These are phyloP conservation scores for Bathelium albidoporum DNA, from an alignment of 495 filamentous ascomycete genomes.

Conservation along the genomic window DNA sequence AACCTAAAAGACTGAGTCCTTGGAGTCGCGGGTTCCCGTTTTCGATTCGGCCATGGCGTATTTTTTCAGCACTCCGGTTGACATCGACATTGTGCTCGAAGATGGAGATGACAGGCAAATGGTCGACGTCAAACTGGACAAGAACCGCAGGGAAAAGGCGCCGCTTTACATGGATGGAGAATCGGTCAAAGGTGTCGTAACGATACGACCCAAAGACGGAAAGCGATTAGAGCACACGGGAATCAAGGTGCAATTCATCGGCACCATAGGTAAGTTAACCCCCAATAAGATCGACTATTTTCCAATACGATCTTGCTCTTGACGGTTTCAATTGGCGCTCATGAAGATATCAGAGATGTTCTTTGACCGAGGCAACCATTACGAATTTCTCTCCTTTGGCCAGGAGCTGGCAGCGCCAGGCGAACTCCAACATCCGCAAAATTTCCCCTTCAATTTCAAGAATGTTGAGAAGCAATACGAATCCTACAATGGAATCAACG, in stretches of 20 bases:
- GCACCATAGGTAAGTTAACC: conserved; percentile 90
- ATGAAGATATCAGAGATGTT: conserved; percentile 4
- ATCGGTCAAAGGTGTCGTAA: conserved; percentile 91
- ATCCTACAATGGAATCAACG: conserved; percentile 99
- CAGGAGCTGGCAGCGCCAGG: conserved; percentile 94
- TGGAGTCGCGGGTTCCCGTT: background rate
- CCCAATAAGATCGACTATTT: no score
- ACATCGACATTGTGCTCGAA: conserved; percentile 97
- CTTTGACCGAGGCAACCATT: conserved; percentile 54
- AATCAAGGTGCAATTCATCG: conserved; percentile 99
- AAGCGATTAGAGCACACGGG: conserved; percentile 96
- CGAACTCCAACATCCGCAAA: conserved; percentile 96
- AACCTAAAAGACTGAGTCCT: background rate
- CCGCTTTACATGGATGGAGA: conserved; percentile 97
- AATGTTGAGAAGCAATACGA: conserved; percentile 99
- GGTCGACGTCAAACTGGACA: conserved; percentile 96
- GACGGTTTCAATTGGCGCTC: no score
- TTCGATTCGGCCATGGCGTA: background rate
- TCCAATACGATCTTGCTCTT: no score
- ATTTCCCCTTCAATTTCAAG: conserved; percentile 99
- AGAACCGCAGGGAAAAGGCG: conserved; percentile 90
- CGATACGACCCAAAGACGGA: conserved; percentile 93
- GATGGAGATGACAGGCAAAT: conserved; percentile 87
- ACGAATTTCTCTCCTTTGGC: conserved; percentile 93
- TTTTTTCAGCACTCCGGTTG: conserved; percentile 95